Evolutionary conservation across 257 asterid species (phyloP), one percentile per base, ranked within the genome.

Genomic region (Thymus quinquecostatus): DNA sequence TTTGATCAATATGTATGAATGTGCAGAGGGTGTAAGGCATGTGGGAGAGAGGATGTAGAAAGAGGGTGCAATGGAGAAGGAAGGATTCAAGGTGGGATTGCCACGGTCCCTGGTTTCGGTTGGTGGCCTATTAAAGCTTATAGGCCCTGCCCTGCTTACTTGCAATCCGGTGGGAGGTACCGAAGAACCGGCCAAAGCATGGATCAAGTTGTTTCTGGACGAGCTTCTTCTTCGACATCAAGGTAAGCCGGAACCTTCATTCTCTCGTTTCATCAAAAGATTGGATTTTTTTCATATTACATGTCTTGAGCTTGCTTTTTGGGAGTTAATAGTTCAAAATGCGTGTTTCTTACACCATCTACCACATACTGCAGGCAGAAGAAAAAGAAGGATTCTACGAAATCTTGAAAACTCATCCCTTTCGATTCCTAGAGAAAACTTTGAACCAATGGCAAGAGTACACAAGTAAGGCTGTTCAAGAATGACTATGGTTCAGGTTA

Each of bases 71-170:
- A 94, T 40, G 97, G 97, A 0, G 96, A 91, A 74, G 99, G 99
- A 60, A 90, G 97, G 79, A 88, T 94, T 78, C 97, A 94, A 83
- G 99, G 99, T 48, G 99, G 99, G 66, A 94, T 94, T 47, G 97
- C 97, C 4, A 83, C 87, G 36, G 84, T 91, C 55, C 96, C 99
- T 5, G 97, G 97, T 44, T 91, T 94, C 60, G 97, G 96, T 66
- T 94, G 99, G 99, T 94, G 99, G 97, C 97, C 97, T 0, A 94
- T 94, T 58, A 91, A 91, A 85, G 97, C 99, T 60, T 94, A 88
- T 71, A 74, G 97, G 63, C 99, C 97, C 78, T 94, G 99, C 50
- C 97, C 97, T 50, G 96, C 87, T 5, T 94, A 83, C 74, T 70
- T 91, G 74, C 96, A 92, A 13, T 81, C 96, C 1, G 99, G 99